Base-by-base conservation (phyloP, 495 filamentous ascomycete species). In the Peziza echinospora region DNA sequence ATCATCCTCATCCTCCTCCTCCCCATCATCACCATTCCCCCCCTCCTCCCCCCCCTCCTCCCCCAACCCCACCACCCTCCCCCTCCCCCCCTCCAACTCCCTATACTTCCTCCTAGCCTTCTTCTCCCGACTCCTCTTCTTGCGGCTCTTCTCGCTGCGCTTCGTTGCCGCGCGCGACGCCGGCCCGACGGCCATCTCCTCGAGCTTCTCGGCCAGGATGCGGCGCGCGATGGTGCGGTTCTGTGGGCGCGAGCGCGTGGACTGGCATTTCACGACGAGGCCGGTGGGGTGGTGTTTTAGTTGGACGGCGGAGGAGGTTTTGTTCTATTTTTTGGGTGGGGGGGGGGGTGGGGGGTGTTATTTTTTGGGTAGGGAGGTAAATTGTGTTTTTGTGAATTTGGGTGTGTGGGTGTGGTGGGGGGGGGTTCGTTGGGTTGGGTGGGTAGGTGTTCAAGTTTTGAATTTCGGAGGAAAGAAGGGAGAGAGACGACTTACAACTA, bases 271-370 rank as follows among this genome's bases (percentile, higher is more conserved):
- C 9, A 96, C 67, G 21, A 94, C 85, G 23, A 93, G 64, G 43
- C 86, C 86, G 7, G 84, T 87, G 11, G 86, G 83, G 19, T 81
- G 63, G 64, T 97, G 89, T 47, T 75, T 86, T 22, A 97, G 70
- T 58, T 97, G 91, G 30, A 96, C 89, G 41, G 89, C 89, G 7
- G 83, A 94, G 52, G 76, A 77, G 21, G 89, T 96, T 78, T 97
- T 97, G 66, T 97, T 97, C n/a, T n/a, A n/a, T n/a, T n/a, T n/a
- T n/a, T n/a, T n/a, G 6, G 19, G 13, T 37, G 3, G 3, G 30
- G 30, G 30, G 9, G 30, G 6, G 30, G 30, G 30, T 11, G 6
- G 19, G 13, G 13, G 19, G 30, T 37, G 13, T 13, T 37, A 17
- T 37, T 7, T 13, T 13, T 11, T 17, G 19, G 19, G 7, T 7